Conservation (phyloP, 208 protist genomes). For the Crithidia bombi region DNA sequence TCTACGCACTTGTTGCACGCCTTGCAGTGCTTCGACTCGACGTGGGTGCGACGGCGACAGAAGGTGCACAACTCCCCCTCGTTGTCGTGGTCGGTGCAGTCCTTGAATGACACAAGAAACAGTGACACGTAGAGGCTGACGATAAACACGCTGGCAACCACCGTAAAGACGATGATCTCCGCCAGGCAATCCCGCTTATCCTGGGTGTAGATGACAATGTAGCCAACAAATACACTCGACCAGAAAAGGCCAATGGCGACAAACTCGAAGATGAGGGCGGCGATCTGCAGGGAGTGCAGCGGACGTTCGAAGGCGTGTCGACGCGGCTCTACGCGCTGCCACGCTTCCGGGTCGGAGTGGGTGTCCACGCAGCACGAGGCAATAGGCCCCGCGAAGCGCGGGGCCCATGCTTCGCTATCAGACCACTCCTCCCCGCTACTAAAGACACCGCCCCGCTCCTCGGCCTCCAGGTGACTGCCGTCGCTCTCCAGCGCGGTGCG, state of each 20-base stretch:
- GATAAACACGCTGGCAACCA: constrained; percentile 28
- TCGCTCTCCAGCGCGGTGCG: constrained; percentile 20
- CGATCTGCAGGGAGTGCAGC: constrained; percentile 69
- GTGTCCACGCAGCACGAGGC: constrained; percentile 59
- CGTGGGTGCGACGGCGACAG: constrained; percentile 58
- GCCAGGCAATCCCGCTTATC: constrained; percentile 35
- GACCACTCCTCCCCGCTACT: constrained; percentile 17
- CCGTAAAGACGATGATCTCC: constrained; percentile 52
- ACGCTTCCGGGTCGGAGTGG: constrained; percentile 46
- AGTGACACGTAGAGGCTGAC: constrained; percentile 25
- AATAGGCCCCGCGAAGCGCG: constrained; percentile 18
- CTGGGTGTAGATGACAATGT: constrained; percentile 50
- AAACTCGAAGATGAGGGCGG: constrained; percentile 48
- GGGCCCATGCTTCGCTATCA: neutral
- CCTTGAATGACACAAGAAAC: constrained; percentile 57
- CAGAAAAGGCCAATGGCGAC: constrained; percentile 55
- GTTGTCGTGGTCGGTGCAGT: constrained; percentile 61
- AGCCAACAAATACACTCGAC: constrained; percentile 48
- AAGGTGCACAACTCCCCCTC: constrained; percentile 68
- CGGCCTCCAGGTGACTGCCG: constrained; percentile 3
- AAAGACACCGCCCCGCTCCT: constrained; percentile 6
- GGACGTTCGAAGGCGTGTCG: constrained; percentile 71
- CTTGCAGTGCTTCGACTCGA: constrained; percentile 87
- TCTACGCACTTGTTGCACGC: constrained; percentile 89
- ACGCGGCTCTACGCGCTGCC: constrained; percentile 51